A percentile compares a stretch with the other conserved stretches of the same genome.
These are phyloP conservation scores for Trichoderma sp. DNA, from an alignment of 2,329 filamentous ascomycete species.

Conservation along the genomic window DNA sequence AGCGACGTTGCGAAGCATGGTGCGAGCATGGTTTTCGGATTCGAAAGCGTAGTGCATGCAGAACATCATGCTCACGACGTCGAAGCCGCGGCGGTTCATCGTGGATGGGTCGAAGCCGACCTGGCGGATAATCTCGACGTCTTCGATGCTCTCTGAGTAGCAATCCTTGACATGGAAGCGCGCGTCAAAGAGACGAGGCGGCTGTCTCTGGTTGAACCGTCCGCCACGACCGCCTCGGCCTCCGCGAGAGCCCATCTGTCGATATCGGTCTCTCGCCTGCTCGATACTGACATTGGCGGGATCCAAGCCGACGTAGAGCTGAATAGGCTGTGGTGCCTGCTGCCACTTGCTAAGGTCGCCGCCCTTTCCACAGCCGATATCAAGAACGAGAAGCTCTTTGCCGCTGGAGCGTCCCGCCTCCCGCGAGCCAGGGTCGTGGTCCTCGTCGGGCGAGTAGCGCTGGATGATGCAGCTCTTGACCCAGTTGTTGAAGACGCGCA, in stretches of 20 bases:
- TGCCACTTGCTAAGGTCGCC: constrained; percentile 97
- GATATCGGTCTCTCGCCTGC: constrained; percentile 84
- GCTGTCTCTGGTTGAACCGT: constrained; percentile 47
- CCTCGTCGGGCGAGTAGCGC: constrained; percentile 85
- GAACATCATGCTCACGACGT: constrained; percentile 99
- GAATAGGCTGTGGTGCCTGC: constrained; percentile 85
- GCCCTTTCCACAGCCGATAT: constrained; percentile 95
- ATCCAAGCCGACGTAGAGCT: constrained; percentile 91
- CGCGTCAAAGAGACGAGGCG: constrained; percentile 71
- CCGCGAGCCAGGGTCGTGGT: constrained; percentile 63
- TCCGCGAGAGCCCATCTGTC: constrained; percentile 65
- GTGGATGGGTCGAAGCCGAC: constrained; percentile 83
- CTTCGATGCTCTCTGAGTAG: constrained; percentile 79
- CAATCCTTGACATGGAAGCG: constrained; percentile 92
- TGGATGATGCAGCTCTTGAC: constrained; percentile 97
- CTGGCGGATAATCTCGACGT: constrained; percentile 77
- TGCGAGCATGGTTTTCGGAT: constrained; percentile 82
- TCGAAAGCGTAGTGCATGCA: constrained; percentile 99
- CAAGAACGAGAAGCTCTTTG: constrained; percentile 76
- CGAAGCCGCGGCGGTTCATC: constrained; percentile 79
- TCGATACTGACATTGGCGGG: constrained; percentile 90
- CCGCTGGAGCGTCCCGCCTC: constrained; percentile 53
- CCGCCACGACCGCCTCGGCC: constrained; percentile 58
- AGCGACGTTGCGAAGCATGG: constrained; percentile 91
- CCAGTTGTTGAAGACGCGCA: constrained; percentile 98